Percentiles rank a stretch among this genome's conserved stretches.
Evolutionary conservation across 345 rosid species (phyloP).

Genomic region (Eucalyptus paniculata): DNA sequence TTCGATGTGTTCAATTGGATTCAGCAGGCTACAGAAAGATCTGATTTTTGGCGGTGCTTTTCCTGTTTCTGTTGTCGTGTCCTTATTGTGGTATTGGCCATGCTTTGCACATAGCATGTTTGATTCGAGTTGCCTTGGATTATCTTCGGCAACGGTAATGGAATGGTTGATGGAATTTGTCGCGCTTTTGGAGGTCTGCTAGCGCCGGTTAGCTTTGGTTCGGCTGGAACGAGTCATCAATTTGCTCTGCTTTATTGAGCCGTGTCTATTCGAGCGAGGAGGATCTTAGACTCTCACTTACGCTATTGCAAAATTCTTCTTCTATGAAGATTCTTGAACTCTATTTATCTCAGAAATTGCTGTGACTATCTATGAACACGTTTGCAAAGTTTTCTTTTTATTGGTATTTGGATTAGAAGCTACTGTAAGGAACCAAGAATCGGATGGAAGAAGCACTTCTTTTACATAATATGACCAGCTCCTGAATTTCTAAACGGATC

Average conservation of each 20-base stretch:
- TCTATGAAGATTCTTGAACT: background rate
- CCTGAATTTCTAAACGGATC: background rate
- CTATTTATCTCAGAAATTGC: background rate
- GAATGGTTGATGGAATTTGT: background rate
- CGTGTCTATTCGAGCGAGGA: background rate
- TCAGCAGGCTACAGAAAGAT: background rate
- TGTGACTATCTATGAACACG: background rate
- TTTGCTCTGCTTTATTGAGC: background rate
- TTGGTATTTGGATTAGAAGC: background rate
- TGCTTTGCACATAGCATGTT: background rate
- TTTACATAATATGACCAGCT: background rate
- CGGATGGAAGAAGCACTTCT: background rate
- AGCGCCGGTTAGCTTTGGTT: background rate
- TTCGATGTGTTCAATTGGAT: background rate
- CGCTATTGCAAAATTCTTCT: background rate
- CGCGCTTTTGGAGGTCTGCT: background rate
- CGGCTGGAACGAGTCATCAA: background rate
- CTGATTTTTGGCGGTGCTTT: background rate
- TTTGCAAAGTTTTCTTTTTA: background rate
- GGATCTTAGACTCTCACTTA: background rate
- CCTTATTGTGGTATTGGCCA: background rate
- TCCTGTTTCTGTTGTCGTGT: background rate
- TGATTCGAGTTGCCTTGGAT: background rate
- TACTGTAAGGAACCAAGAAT: background rate
- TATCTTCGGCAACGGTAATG: background rate